phyloP scores from a whole-genome alignment of 192 early-diverging fungal genomes.

The Entomortierella parvispora region DNA sequence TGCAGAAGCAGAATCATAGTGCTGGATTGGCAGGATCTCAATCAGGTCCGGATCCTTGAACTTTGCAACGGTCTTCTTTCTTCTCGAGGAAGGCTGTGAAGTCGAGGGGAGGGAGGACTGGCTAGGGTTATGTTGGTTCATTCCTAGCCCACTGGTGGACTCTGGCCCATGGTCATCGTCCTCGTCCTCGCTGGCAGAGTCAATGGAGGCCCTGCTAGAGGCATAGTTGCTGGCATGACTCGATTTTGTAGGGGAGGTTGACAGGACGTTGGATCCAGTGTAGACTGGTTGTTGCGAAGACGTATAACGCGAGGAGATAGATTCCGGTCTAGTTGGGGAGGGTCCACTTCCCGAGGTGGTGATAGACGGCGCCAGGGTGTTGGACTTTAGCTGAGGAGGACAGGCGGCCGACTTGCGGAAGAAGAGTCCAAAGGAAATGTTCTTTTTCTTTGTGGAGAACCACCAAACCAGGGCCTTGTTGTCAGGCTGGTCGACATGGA shows the following conservation, averaged over 20 bases:
- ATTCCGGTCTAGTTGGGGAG: slow-evolving; percentile 16
- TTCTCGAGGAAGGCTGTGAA: slow-evolving; percentile 35
- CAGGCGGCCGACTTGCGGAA: slow-evolving; percentile 39
- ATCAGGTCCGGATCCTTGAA: slow-evolving; percentile 72
- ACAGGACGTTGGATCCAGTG: slow-evolving; percentile 9
- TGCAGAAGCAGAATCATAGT: slow-evolving; percentile 86
- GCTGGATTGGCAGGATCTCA: slow-evolving; percentile 84
- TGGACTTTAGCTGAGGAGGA: slow-evolving; percentile 33
- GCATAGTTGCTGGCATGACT: slow-evolving; percentile 37
- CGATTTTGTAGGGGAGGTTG: slow-evolving; percentile 33
- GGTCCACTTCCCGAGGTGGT: slow-evolving; percentile 1
- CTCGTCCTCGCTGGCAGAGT: slow-evolving; percentile 41
- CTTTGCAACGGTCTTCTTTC: slow-evolving; percentile 57
- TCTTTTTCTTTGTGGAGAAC: slow-evolving; percentile 92
- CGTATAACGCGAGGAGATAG: slow-evolving; percentile 14
- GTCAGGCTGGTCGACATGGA: slow-evolving; percentile 74
- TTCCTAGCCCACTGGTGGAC: slow-evolving; percentile 3
- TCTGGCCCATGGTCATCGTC: slow-evolving; percentile 12
- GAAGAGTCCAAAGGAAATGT: slow-evolving; percentile 90
- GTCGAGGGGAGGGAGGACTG: slow-evolving; percentile 44
- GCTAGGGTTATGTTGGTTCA: slow-evolving; percentile 18
- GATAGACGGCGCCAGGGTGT: slow-evolving; percentile 29
- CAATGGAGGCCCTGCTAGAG: slow-evolving; percentile 45
- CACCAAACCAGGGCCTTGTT: slow-evolving; percentile 87
- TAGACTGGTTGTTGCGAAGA: neutral